Conservation (phyloP, 805 yeast species). For the Wickerhamomyces alni region DNA sequence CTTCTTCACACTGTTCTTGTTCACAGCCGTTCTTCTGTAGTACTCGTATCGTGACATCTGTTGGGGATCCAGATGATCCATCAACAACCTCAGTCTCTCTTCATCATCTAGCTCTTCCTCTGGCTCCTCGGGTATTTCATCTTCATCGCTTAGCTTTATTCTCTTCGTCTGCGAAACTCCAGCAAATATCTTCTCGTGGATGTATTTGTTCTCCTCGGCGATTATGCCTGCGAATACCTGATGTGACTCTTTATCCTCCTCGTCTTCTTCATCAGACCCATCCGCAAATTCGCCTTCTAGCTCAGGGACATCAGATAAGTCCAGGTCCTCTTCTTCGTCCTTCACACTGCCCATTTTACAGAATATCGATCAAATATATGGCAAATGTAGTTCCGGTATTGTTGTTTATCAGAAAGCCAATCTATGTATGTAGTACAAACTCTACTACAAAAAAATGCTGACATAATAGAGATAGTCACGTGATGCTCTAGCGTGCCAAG, state of each 20-base stretch:
- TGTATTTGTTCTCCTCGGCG: slow-evolving; percentile 17
- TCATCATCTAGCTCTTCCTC: slow-evolving; percentile 38
- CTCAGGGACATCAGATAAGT: slow-evolving; percentile 25
- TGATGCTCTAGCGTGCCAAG: no score
- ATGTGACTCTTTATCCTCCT: slow-evolving; percentile 5
- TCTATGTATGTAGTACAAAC: no score
- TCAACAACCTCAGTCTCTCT: slow-evolving; percentile 54
- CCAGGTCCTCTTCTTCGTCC: slow-evolving; percentile 14
- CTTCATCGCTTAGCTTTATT: slow-evolving; percentile 19
- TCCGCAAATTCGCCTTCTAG: slow-evolving; percentile 13
- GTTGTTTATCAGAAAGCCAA: no score
- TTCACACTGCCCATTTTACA: no score
- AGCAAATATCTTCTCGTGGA: slow-evolving; percentile 12
- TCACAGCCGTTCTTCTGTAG: slow-evolving; percentile 71
- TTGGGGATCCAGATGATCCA: slow-evolving; percentile 69
- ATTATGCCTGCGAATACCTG: slow-evolving; percentile 9
- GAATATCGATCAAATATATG: no score
- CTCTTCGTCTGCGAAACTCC: slow-evolving; percentile 6
- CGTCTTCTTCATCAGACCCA: slow-evolving; percentile 9
- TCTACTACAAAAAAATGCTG: no score
- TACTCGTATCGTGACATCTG: slow-evolving; percentile 87
- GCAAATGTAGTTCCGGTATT: no score
- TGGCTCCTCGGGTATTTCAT: slow-evolving; percentile 20
- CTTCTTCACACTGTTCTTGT: slow-evolving; percentile 71
- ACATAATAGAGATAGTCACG: no score